Conservation (phyloP, 257 asterid genomes). For the Petunia axillaris region DNA sequence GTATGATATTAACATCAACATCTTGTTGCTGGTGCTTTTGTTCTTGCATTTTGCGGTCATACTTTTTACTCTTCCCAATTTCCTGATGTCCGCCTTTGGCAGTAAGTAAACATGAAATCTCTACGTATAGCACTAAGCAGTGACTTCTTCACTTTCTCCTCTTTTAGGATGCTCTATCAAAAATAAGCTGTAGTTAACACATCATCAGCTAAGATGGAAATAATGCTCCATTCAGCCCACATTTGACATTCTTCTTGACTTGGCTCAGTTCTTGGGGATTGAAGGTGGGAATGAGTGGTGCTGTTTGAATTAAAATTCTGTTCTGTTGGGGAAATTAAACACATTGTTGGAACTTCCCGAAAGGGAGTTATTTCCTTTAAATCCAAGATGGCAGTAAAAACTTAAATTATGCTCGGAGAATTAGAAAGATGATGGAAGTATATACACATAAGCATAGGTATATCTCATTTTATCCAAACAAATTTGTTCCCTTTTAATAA, state of each 20-base stretch:
- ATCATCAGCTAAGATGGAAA: conserved; percentile 5
- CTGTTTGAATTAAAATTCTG: conserved; percentile 6
- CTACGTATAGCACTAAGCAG: not conserved
- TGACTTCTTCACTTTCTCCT: not conserved
- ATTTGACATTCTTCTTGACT: not conserved
- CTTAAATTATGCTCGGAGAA: not conserved
- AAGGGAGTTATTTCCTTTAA: not conserved
- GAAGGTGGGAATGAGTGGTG: not conserved
- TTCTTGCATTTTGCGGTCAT: not conserved
- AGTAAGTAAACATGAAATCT: not conserved
- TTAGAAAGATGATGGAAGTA: not conserved
- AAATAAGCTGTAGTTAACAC: conserved; percentile 14
- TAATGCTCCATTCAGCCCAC: not conserved
- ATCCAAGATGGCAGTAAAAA: not conserved
- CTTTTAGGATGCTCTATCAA: not conserved
- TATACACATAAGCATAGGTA: not conserved
- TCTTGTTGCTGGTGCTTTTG: not conserved
- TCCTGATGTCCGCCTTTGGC: not conserved
- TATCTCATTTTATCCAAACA: not conserved
- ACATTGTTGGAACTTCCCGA: conserved; percentile 11
- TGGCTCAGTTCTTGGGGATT: conserved; percentile 1
- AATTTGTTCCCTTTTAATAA: not conserved
- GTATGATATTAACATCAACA: too few species aligned
- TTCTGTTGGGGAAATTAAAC: not conserved
- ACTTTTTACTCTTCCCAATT: not conserved